Evolutionary conservation across 208 protist genomes (phyloP).

Genomic region (Blastocrithidia nonstop): DNA sequence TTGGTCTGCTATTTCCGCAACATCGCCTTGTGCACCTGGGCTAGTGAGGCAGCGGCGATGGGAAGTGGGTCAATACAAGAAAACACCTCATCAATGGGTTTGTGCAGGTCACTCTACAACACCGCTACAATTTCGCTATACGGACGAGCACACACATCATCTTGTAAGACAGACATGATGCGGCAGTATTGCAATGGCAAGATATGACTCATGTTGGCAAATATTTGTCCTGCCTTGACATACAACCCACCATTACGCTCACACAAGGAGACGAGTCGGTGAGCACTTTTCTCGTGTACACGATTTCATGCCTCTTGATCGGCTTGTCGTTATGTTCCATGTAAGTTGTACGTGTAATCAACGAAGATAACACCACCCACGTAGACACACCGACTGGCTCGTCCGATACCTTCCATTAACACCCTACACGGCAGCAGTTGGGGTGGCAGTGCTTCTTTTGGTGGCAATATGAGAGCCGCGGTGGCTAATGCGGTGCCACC

Average conservation of each 20-base stretch:
- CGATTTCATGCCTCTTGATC: conserved; percentile 51
- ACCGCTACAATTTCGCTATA: conserved; percentile 67
- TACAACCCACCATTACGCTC: conserved; percentile 88
- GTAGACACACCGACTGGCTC: conserved; percentile 56
- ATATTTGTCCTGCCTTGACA: conserved; percentile 90
- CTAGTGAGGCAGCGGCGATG: conserved; percentile 79
- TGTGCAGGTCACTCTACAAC: conserved; percentile 43
- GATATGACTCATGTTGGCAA: conserved; percentile 88
- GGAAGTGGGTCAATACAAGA: conserved; percentile 39
- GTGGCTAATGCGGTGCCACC: conserved; percentile 8
- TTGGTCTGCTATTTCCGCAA: conserved; percentile 42
- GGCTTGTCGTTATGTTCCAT: conserved; percentile 5
- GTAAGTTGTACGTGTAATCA: conserved; percentile 60
- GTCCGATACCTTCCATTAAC: conserved; percentile 62
- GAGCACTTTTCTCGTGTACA: conserved; percentile 57
- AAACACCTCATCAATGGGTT: conserved; percentile 42
- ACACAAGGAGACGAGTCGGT: conserved; percentile 53
- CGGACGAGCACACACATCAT: conserved; percentile 53
- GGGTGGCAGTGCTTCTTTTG: conserved; percentile 45
- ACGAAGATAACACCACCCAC: conserved; percentile 38
- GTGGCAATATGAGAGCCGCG: conserved; percentile 27
- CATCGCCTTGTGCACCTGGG: conserved; percentile 74
- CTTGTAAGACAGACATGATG: conserved; percentile 67
- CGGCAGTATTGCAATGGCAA: conserved; percentile 81
- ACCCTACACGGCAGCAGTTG: conserved; percentile 50